These are phyloP conservation scores for Barnettozyma hawaiiensis DNA, from an alignment of 1,139 yeast genomes.

Conservation along the genomic window DNA sequence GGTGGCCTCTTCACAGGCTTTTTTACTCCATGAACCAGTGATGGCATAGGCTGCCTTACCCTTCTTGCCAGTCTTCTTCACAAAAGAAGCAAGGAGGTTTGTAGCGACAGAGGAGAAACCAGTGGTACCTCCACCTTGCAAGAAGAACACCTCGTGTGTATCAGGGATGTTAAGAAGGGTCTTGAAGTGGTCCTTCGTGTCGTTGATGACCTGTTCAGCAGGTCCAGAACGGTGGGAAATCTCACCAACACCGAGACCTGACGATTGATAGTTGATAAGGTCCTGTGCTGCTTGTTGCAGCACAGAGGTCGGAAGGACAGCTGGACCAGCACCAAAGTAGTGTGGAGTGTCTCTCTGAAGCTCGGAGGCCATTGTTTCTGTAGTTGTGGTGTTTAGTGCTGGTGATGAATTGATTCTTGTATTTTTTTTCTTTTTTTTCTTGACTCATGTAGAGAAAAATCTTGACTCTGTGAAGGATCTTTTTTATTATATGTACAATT, in stretches of 20 bases:
- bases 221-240: conserved; percentile 89
- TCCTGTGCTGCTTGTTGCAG: conserved; percentile 85
- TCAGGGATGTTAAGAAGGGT: conserved; percentile 74
- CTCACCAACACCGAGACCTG: conserved; percentile 88
- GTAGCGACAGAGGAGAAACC: conserved; percentile 88
- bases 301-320: conserved; percentile 76
- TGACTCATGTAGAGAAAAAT: no score
- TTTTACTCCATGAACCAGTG: conserved; percentile 92
- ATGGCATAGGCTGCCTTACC: conserved; percentile 86
- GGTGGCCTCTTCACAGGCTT: conserved; percentile 78
- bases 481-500: neutral
- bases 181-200: conserved; percentile 61
- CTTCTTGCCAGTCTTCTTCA: conserved; percentile 57
- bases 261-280: conserved; percentile 58
- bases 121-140: conserved; percentile 97
- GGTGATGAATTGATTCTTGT: no score
- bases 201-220: conserved; percentile 71
- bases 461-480: neutral
- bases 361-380: neutral
- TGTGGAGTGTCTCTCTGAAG: conserved; percentile 50
- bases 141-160: conserved; percentile 85
- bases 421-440: neutral
- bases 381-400: no score
- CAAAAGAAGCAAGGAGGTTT: conserved; percentile 72
- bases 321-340: conserved; percentile 98